A percentile compares a stretch with the other conserved stretches of the same genome.
phyloP scores from a whole-genome alignment of 495 filamentous ascomycete genomes.

The Hypoxylon trugodes region DNA sequence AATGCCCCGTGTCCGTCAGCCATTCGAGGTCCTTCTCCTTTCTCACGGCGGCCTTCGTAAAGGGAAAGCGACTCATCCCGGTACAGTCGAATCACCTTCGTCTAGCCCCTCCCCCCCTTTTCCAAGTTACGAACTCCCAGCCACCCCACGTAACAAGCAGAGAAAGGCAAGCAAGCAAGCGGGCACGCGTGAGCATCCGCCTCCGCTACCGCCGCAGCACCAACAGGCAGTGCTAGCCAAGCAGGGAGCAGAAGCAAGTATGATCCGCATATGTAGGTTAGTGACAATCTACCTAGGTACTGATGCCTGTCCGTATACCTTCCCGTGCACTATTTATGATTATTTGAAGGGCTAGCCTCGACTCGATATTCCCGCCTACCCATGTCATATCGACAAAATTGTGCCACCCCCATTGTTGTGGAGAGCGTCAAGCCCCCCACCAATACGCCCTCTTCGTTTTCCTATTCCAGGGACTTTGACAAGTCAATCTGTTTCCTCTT shows the following conservation, averaged over 20 bases:
- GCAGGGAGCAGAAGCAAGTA: slow-evolving; percentile 49
- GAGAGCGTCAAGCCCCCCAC: slow-evolving; percentile 35
- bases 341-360: slow-evolving; percentile 33
- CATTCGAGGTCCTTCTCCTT: slow-evolving; percentile 24
- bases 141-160: slow-evolving; percentile 35
- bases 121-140: slow-evolving; percentile 25
- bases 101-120: slow-evolving; percentile 11
- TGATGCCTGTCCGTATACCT: slow-evolving; percentile 33
- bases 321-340: slow-evolving; percentile 28
- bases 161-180: slow-evolving; percentile 30
- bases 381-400: slow-evolving; percentile 31
- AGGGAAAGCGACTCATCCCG: slow-evolving; percentile 18
- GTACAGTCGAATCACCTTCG: slow-evolving; percentile 17
- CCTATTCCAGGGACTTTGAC: slow-evolving; percentile 4
- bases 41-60: slow-evolving; percentile 16
- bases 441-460: slow-evolving; percentile 21
- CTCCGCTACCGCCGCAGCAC: slow-evolving; percentile 34
- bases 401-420: slow-evolving; percentile 33
- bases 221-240: slow-evolving; percentile 36
- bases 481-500: neutral
- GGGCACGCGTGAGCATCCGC: slow-evolving; percentile 30
- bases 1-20: slow-evolving; percentile 26
- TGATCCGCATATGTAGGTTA: slow-evolving; percentile 48
- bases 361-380: slow-evolving; percentile 35
- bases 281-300: slow-evolving; percentile 40